Evolutionary conservation across 768 basidiomycete genomes (phyloP).

Genomic region (Mycena kentingensis): DNA sequence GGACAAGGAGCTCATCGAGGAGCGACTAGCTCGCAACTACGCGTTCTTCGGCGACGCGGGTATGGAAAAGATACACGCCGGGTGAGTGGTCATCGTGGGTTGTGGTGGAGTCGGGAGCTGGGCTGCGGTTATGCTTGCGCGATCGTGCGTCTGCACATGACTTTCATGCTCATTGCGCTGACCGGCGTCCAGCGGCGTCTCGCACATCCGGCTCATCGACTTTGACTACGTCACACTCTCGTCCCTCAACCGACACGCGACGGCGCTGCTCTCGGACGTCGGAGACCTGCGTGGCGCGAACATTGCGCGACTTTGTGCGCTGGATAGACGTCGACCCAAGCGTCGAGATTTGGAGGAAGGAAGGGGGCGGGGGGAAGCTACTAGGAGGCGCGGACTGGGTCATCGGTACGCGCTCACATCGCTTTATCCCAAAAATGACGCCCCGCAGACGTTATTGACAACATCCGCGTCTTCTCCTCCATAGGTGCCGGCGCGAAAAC

Average conservation of each 20-base stretch:
- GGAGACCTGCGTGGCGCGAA: conserved; percentile 71
- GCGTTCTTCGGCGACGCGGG: conserved; percentile 90
- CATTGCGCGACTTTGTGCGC: conserved; percentile 71
- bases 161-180: background rate
- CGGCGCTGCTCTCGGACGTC: conserved; percentile 85
- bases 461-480: conserved; percentile 96
- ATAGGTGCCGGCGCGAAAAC: conserved; percentile 96
- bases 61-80: conserved; percentile 75
- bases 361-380: conserved; percentile 62
- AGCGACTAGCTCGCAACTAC: conserved; percentile 92
- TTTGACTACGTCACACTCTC: conserved; percentile 97
- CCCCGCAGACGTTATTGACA: conserved; percentile 91
- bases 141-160: background rate
- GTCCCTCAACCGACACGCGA: conserved; percentile 93
- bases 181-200: conserved; percentile 57
- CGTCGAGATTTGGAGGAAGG: conserved; percentile 85
- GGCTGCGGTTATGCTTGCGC: too few relatives aligned
- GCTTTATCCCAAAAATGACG: too few relatives aligned
- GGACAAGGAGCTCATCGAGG: conserved; percentile 80
- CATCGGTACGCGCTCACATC: conserved; percentile 79
- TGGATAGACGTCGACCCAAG: conserved; percentile 87
- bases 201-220: conserved; percentile 80
- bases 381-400: conserved; percentile 93
- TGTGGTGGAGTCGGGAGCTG: too few relatives aligned
- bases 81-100: conserved; percentile 88